A percentile compares a stretch with the other conserved stretches of the same genome.
Evolutionary conservation across 2,329 filamentous ascomycete species (phyloP).

Genomic region (Pseudocercospora crystallina): DNA sequence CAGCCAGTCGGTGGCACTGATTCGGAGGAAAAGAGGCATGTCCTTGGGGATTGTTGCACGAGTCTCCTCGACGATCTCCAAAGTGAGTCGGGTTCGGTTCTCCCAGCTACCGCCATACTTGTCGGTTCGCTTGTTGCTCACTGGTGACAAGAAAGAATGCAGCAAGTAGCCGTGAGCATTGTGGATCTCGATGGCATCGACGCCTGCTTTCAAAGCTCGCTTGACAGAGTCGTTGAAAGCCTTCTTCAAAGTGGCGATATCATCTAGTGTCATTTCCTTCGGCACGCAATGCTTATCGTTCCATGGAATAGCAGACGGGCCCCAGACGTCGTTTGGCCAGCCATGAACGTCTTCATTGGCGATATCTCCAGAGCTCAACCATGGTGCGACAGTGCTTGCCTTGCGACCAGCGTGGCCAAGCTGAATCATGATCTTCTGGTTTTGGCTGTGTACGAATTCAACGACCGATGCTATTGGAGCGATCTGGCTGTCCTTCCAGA

Average conservation of each 20-base stretch:
- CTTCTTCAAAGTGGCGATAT: slow-evolving; percentile 66
- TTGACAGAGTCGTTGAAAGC: slow-evolving; percentile 18
- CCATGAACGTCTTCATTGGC: slow-evolving; percentile 55
- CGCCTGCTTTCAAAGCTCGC: slow-evolving; percentile 55
- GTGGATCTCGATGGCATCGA: slow-evolving; percentile 80
- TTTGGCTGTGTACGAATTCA: slow-evolving; percentile 78
- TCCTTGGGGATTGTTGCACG: slow-evolving; percentile 62
- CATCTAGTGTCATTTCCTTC: slow-evolving; percentile 64
- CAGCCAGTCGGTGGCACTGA: slow-evolving; percentile 76
- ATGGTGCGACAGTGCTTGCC: slow-evolving; percentile 60
- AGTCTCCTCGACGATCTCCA: slow-evolving; percentile 65
- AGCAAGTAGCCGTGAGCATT: slow-evolving; percentile 76
- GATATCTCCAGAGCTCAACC: slow-evolving; percentile 58
- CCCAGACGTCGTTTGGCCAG: slow-evolving; percentile 54
- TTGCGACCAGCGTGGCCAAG: slow-evolving; percentile 75
- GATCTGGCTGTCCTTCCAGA: slow-evolving; percentile 85
- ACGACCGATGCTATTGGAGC: slow-evolving; percentile 67
- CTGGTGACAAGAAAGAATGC: slow-evolving; percentile 67
- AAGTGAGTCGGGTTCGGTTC: slow-evolving; percentile 66
- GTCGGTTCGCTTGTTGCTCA: slow-evolving; percentile 68
- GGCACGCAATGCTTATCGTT: slow-evolving; percentile 61
- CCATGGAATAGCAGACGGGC: slow-evolving; percentile 62
- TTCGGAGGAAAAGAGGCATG: slow-evolving; percentile 72
- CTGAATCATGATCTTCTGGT: slow-evolving; percentile 75
- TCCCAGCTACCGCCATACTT: slow-evolving; percentile 66